Percentiles rank a stretch among this genome's conserved stretches.
These are phyloP conservation scores for Neurospora intermedia DNA, from an alignment of 495 filamentous ascomycete genomes.

Conservation along the genomic window DNA sequence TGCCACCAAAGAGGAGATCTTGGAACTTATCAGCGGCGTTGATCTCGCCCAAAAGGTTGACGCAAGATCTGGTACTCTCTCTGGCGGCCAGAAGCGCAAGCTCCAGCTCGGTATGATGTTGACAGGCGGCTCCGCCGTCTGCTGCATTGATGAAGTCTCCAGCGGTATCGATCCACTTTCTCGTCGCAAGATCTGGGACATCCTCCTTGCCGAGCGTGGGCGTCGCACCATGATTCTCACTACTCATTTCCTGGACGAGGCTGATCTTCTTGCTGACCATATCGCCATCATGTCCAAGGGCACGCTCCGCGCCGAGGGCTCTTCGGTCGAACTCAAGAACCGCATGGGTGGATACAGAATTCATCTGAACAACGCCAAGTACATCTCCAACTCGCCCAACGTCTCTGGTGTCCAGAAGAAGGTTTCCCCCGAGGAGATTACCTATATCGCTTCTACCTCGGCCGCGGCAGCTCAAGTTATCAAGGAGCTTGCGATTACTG, in stretches of 20 bases:
- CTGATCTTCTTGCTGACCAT: slow-evolving; percentile 63
- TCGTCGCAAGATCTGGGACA: slow-evolving; percentile 81
- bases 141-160: slow-evolving; percentile 81
- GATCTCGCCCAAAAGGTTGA: slow-evolving; percentile 61
- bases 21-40: slow-evolving; percentile 50
- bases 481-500: slow-evolving; percentile 47
- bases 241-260: slow-evolving; percentile 76
- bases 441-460: slow-evolving; percentile 57
- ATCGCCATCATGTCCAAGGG: slow-evolving; percentile 72
- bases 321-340: slow-evolving; percentile 67
- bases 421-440: slow-evolving; percentile 53
- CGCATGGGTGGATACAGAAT: slow-evolving; percentile 67
- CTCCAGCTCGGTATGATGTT: slow-evolving; percentile 93
- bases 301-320: slow-evolving; percentile 56
- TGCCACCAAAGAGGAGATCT: slow-evolving; percentile 44
- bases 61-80: slow-evolving; percentile 57
- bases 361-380: slow-evolving; percentile 47
- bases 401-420: slow-evolving; percentile 47
- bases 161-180: slow-evolving; percentile 74
- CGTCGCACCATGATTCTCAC: slow-evolving; percentile 70
- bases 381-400: slow-evolving; percentile 34
- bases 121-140: slow-evolving; percentile 71
- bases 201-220: slow-evolving; percentile 69
- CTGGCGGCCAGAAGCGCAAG: slow-evolving; percentile 82
- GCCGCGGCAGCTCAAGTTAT: slow-evolving; percentile 55